Conservation (phyloP, 2,329 filamentous ascomycete genomes). For the Acarospora socialis region DNA sequence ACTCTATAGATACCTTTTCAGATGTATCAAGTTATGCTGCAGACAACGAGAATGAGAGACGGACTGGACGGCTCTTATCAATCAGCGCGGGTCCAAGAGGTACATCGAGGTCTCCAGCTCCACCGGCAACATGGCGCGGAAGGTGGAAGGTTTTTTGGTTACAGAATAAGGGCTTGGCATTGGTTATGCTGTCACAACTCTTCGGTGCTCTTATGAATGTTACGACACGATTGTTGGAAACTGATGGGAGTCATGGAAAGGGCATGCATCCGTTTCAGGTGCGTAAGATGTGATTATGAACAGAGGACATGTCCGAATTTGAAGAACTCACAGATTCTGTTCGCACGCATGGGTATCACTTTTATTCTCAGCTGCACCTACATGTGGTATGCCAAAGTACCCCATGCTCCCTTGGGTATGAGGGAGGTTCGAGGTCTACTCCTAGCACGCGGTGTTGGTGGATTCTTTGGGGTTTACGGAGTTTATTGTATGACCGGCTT, state of each 20-base stretch:
- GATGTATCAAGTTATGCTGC: conserved; percentile 9
- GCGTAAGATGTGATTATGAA: conserved; percentile 6
- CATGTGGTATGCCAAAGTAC: conserved; percentile 56
- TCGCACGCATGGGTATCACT: conserved; percentile 65
- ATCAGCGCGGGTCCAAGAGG: not conserved
- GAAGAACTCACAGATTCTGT: conserved; percentile 44
- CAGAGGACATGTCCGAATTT: conserved; percentile 1
- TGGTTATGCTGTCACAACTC: conserved; percentile 62
- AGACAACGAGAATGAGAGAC: conserved; percentile 10
- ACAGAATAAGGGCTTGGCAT: conserved; percentile 55
- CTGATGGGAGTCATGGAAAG: conserved; percentile 48
- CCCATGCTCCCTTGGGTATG: conserved; percentile 56
- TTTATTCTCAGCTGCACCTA: conserved; percentile 51
- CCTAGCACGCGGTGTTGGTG: conserved; percentile 51
- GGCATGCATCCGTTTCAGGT: conserved; percentile 68
- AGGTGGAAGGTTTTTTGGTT: conserved; percentile 36
- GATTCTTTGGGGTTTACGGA: conserved; percentile 67
- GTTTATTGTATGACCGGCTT: conserved; percentile 44
- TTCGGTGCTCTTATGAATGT: conserved; percentile 83
- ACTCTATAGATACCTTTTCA: conserved; percentile 9
- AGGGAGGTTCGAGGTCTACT: conserved; percentile 54
- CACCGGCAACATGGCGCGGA: conserved; percentile 19
- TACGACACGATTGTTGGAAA: conserved; percentile 59
- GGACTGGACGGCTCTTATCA: conserved; percentile 3
- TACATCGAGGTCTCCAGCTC: conserved; percentile 9